Conservation (phyloP, 2,329 filamentous ascomycete species). For the Neobulgaria alba region DNA sequence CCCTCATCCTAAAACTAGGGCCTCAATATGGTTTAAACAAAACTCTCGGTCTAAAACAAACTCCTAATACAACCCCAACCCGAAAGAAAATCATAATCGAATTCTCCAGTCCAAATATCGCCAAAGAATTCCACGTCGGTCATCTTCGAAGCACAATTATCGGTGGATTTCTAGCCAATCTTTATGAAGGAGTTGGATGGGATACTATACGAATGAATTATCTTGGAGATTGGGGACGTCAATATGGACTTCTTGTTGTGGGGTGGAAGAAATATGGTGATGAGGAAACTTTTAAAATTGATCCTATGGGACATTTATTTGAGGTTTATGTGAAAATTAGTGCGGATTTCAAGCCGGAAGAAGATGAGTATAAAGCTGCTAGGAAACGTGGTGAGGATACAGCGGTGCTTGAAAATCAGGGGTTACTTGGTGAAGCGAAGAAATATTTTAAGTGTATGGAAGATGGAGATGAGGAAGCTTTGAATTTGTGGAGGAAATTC, state of each 20-base stretch:
- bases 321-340: slow-evolving; percentile 60
- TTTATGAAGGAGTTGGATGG: slow-evolving; percentile 47
- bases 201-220: slow-evolving; percentile 49
- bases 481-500: slow-evolving; percentile 55
- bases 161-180: slow-evolving; percentile 54
- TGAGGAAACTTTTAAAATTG: slow-evolving; percentile 40
- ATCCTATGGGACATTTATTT: slow-evolving; percentile 45
- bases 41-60: slow-evolving; percentile 48
- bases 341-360: slow-evolving; percentile 45
- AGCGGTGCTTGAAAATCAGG: slow-evolving; percentile 42
- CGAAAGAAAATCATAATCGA: slow-evolving; percentile 46
- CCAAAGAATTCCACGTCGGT: slow-evolving; percentile 57
- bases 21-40: slow-evolving; percentile 51
- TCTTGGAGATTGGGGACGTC: slow-evolving; percentile 61
- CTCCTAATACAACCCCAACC: slow-evolving; percentile 17
- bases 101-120: slow-evolving; percentile 60
- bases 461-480: slow-evolving; percentile 48
- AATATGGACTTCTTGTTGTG: slow-evolving; percentile 55
- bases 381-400: slow-evolving; percentile 40
- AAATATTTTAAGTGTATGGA: slow-evolving; percentile 60
- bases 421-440: slow-evolving; percentile 30
- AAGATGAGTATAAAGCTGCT: slow-evolving; percentile 17
- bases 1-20: slow-evolving; percentile 49
- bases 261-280: slow-evolving; percentile 54
- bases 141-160: slow-evolving; percentile 60